A percentile compares a stretch with the other conserved stretches of the same genome.
phyloP scores from a whole-genome alignment of 139 green algal species.

The Chlamydomonas schloesseri region DNA sequence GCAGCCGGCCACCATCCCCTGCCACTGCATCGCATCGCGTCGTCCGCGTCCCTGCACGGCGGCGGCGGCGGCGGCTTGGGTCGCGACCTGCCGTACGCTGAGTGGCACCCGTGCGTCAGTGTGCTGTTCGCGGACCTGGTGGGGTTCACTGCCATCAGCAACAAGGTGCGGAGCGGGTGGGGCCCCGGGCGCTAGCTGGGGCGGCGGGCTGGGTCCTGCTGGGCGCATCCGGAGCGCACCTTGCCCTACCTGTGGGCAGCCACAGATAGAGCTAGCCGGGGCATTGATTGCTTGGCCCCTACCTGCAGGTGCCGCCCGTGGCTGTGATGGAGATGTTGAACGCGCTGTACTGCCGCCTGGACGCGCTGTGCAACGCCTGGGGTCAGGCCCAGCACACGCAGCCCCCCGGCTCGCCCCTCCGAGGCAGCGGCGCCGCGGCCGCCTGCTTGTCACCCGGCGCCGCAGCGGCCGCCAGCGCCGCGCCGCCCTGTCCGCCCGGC shows the following conservation, averaged over 20 bases:
- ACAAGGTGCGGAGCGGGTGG: neutral
- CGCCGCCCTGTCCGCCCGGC: too few species aligned
- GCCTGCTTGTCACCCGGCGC: neutral
- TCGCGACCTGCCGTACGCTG: slow-evolving; percentile 25
- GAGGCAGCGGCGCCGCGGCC: neutral
- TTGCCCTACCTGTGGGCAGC: too few species aligned
- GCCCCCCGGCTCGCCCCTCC: neutral
- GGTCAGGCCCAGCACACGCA: neutral
- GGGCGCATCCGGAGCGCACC: too few species aligned
- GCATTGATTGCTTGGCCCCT: too few species aligned
- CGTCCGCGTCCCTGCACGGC: too few species aligned
- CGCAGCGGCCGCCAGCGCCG: neutral
- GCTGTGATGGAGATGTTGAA: slow-evolving; percentile 42
- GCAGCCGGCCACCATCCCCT: too few species aligned
- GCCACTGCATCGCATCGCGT: too few species aligned
- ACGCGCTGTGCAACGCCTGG: slow-evolving; percentile 24
- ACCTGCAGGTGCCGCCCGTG: slow-evolving; percentile 6
- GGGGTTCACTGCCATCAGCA: slow-evolving; percentile 24
- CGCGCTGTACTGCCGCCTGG: slow-evolving; percentile 26
- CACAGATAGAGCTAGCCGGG: too few species aligned
- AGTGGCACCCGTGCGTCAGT: slow-evolving; percentile 25
- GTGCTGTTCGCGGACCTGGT: slow-evolving; percentile 27
- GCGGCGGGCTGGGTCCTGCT: too few species aligned
- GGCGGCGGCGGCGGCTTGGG: neutral
- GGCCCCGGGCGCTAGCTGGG: too few species aligned